Conservation (phyloP, 23 red algal genomes). For the Gracilariopsis chorda region DNA sequence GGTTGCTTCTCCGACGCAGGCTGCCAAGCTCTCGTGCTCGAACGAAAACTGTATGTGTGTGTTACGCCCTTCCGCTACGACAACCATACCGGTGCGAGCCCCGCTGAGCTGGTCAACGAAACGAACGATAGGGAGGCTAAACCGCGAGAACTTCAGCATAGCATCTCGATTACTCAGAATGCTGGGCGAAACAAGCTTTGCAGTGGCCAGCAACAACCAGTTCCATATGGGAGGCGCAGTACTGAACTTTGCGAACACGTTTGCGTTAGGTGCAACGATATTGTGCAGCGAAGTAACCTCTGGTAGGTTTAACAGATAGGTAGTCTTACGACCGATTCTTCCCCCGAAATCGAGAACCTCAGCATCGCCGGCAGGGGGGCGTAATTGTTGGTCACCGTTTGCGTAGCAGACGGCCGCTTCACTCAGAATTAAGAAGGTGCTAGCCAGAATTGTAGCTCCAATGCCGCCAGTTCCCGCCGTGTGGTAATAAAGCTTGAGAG, state of each 20-base stretch:
- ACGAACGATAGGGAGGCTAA: conserved; percentile 65
- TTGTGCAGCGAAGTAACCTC: conserved; percentile 56
- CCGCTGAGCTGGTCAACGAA: conserved; percentile 73
- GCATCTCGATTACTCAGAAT: conserved; percentile 35
- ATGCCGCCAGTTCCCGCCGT: conserved; percentile 84
- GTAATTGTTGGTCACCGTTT: not conserved
- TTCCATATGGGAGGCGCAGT: conserved; percentile 86
- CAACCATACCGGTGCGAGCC: conserved; percentile 61
- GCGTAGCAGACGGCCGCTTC: conserved; percentile 31
- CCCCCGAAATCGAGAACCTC: conserved; percentile 66
- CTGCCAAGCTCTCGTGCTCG: conserved; percentile 55
- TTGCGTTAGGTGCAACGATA: not conserved
- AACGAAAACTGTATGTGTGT: conserved; percentile 12
- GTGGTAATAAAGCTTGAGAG: conserved; percentile 50
- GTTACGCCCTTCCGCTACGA: conserved; percentile 14
- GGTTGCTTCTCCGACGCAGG: conserved; percentile 74
- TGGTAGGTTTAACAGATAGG: conserved; percentile 77
- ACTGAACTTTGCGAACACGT: conserved; percentile 63
- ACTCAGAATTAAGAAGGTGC: conserved; percentile 63
- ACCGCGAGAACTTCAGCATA: conserved; percentile 45
- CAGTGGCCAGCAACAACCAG: conserved; percentile 60
- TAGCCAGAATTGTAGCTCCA: conserved; percentile 75
- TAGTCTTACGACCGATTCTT: conserved; percentile 11
- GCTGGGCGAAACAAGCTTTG: conserved; percentile 12
- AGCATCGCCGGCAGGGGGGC: not conserved